Evolutionary conservation across 352 stramenopile genomes (phyloP).

Genomic region (Phytophthora uliginosa): DNA sequence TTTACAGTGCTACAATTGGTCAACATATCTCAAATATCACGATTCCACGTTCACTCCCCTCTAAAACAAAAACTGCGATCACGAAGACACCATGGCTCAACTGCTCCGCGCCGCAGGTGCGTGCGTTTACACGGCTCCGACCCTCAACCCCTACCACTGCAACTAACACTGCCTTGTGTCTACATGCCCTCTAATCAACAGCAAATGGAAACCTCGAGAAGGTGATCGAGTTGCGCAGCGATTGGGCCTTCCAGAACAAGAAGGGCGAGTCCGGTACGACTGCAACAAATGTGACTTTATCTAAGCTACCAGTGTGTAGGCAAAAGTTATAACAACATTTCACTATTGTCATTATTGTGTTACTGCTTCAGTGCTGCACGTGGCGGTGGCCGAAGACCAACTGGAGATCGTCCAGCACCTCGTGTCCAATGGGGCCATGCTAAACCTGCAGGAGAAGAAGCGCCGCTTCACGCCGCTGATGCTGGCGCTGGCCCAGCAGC

Average conservation of each 20-base stretch:
- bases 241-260: slow-evolving; percentile 86
- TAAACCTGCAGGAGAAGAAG: slow-evolving; percentile 85
- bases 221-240: slow-evolving; percentile 69
- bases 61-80: not conserved
- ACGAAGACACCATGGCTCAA: slow-evolving; percentile 46
- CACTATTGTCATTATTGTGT: not conserved
- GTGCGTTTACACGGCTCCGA: not conserved
- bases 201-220: slow-evolving; percentile 81
- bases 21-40: slow-evolving; percentile 4
- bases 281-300: not conserved
- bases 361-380: slow-evolving; percentile 63
- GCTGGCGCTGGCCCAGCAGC: slow-evolving; percentile 78
- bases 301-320: not conserved
- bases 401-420: slow-evolving; percentile 79
- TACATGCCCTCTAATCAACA: slow-evolving; percentile 15
- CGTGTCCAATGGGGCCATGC: slow-evolving; percentile 69
- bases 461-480: slow-evolving; percentile 81
- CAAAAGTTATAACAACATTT: not conserved
- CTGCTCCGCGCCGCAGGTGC: slow-evolving; percentile 57
- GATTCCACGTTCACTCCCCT: not conserved
- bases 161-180: not conserved
- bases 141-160: not conserved
- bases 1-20: slow-evolving; percentile 12
- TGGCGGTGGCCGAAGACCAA: slow-evolving; percentile 79
- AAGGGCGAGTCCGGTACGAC: slow-evolving; percentile 79